These are phyloP conservation scores for Trametes cinnabarina DNA, from an alignment of 768 basidiomycete genomes.

Conservation along the genomic window DNA sequence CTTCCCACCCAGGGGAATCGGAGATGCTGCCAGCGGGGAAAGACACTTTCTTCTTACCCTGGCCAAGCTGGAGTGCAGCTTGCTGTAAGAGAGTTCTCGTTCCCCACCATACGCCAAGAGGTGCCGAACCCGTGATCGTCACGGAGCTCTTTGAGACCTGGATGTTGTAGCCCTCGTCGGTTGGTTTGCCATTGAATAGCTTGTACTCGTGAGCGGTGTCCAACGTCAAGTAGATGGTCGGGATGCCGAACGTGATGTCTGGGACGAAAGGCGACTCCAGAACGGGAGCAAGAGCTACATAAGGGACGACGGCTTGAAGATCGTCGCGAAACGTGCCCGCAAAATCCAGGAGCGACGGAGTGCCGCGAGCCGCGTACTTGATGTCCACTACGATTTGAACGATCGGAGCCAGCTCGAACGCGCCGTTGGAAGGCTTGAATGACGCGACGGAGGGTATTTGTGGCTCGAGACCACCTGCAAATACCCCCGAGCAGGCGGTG, in stretches of 20 bases:
- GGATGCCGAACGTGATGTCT: background rate
- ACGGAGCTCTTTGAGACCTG: conserved; percentile 29
- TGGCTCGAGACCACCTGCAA: conserved; percentile 20
- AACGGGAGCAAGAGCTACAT: conserved; percentile 23
- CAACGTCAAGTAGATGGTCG: conserved; percentile 35
- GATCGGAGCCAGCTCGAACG: conserved; percentile 31
- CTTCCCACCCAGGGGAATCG: conserved; percentile 44
- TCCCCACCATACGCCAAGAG: conserved; percentile 45
- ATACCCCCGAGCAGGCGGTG: background rate
- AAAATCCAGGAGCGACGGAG: conserved; percentile 35
- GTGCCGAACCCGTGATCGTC: conserved; percentile 32
- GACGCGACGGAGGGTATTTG: conserved; percentile 41
- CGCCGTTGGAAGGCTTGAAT: conserved; percentile 27
- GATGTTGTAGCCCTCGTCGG: conserved; percentile 42
- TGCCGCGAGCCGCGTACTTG: conserved; percentile 23
- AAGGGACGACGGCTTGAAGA: conserved; percentile 33
- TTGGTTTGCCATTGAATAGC: conserved; percentile 37
- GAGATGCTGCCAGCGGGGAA: conserved; percentile 36
- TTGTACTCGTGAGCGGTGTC: conserved; percentile 26
- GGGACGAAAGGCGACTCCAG: conserved; percentile 13
- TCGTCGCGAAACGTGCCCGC: conserved; percentile 39
- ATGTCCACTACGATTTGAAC: conserved; percentile 39
- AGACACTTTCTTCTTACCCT: conserved; percentile 12
- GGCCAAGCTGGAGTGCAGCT: conserved; percentile 29
- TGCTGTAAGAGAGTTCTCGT: conserved; percentile 44